Evolutionary conservation across 257 asterid genomes (phyloP).

Genomic region (Fraxinus americana): DNA sequence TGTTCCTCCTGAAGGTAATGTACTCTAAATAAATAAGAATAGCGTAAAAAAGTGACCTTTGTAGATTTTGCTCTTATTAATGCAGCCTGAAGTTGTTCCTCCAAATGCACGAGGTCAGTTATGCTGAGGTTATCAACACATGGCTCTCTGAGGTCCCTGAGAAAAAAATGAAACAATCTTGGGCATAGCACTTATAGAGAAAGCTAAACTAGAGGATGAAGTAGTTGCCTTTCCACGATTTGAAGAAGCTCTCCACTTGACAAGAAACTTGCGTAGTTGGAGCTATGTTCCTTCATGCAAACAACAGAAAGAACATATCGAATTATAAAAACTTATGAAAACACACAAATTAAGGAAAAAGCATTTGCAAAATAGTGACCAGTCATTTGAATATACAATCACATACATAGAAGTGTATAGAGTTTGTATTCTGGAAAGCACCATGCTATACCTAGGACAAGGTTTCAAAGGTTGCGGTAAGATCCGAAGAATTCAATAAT

Average conservation of each 20-base stretch:
- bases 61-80: slow-evolving; percentile 45
- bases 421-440: too few relatives aligned
- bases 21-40: neutral
- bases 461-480: too few relatives aligned
- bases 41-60: slow-evolving; percentile 31
- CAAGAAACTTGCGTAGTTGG: slow-evolving; percentile 31
- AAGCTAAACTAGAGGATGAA: slow-evolving; percentile 16
- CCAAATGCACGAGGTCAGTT: slow-evolving; percentile 47
- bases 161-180: neutral
- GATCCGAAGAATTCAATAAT: too few relatives aligned
- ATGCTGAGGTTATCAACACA: slow-evolving; percentile 38
- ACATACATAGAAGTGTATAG: too few relatives aligned
- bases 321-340: too few relatives aligned
- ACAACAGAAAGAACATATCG: neutral
- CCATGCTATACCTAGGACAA: too few relatives aligned
- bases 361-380: too few relatives aligned
- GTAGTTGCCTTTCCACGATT: slow-evolving; percentile 49
- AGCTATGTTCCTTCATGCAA: slow-evolving; percentile 30
- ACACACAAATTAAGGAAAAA: too few relatives aligned
- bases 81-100: slow-evolving; percentile 55
- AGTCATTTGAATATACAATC: too few relatives aligned
- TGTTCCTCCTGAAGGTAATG: neutral
- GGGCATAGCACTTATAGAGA: neutral
- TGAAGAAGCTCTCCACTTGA: slow-evolving; percentile 48
- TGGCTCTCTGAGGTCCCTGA: slow-evolving; percentile 50